Base-by-base conservation (phyloP, 2,329 filamentous ascomycete genomes). In the Parasarocladium wereldwijsianum region DNA sequence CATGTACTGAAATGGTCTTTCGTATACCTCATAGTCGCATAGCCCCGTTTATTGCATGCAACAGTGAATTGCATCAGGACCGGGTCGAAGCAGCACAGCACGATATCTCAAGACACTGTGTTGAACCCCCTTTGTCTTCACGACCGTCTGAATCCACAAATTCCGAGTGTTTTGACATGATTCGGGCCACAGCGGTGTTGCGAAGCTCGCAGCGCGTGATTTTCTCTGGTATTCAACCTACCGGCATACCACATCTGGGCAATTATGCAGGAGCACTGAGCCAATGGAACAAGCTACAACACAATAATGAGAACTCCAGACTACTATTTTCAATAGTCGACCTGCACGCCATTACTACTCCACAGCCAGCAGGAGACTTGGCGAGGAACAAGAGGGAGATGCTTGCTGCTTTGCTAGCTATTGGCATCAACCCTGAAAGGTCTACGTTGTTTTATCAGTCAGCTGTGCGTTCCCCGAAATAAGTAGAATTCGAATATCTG, bases 191-290 rank as follows among this genome's bases (percentile, higher is more conserved):
- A n/a, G n/a, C n/a, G n/a, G n/a, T n/a, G n/a, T n/a, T n/a, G n/a
- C n/a, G n/a, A n/a, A n/a, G n/a, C n/a, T n/a, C n/a, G n/a, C n/a
- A 36, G 17, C 38, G 62, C 32, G 63, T 78, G 35, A 71, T 96
- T 44, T 94, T 98, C 61, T 96, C 90, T 4, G 90, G 86, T 31
- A 98, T 98, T 43, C 90, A 98, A 53, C 90, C 90, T 12, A 98
- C 90, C 0, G 90, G 87, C 20, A 67, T 92, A 15, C 90, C 90
- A 10, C 90, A 98, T 51, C 59, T 98, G 17, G 90, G 90, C 32
- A 98, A 98, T 57, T 98, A 94, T 53, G 67, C 93, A 8, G 90
- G 90, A 16, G 90, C 90, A 11, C 59, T 98, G 32, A 70, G 73
- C 29, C 74, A 84, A 62, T 98, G 90, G 90, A 78, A 80, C 26